These are phyloP conservation scores for Ampelocalamus luodianensis DNA, from an alignment of 176 grass and related monocot species.

Conservation along the genomic window DNA sequence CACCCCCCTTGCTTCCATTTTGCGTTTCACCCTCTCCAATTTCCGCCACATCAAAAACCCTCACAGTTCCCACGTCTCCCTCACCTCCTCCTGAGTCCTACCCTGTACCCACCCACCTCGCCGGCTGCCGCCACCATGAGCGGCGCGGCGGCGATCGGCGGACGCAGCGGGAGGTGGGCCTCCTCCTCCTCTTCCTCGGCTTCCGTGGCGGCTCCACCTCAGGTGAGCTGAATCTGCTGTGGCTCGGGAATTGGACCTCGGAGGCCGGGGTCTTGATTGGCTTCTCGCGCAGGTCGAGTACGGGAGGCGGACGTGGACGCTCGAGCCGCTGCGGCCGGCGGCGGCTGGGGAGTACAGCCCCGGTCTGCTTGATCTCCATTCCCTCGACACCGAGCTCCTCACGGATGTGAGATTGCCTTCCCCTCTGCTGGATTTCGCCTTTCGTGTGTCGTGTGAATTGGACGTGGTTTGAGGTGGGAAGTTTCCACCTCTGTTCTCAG, in stretches of 20 bases:
- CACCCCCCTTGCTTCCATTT: not conserved
- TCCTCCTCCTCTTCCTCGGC: constrained; percentile 22
- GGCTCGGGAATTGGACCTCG: not conserved
- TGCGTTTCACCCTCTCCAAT: not conserved
- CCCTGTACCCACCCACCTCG: too few species aligned
- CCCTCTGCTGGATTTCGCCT: not conserved
- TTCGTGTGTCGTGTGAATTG: not conserved
- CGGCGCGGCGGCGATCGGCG: not conserved
- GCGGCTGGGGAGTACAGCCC: constrained; percentile 41
- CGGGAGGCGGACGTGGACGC: constrained; percentile 52
- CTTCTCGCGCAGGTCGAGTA: constrained; percentile 43
- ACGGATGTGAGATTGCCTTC: constrained; percentile 36
- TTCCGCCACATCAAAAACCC: not conserved
- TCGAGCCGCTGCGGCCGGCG: not conserved
- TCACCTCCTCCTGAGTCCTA: not conserved
- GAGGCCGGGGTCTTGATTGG: not conserved
- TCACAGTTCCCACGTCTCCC: constrained; percentile 2
- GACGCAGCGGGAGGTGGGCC: constrained; percentile 31
- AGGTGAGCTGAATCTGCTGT: not conserved
- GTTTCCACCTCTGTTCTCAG: not conserved
- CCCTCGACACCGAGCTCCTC: constrained; percentile 63
- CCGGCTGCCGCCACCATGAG: not conserved
- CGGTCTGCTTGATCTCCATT: constrained; percentile 63
- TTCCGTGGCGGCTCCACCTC: not conserved
- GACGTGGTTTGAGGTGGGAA: not conserved